phyloP scores from a whole-genome alignment of 495 filamentous ascomycete genomes.

The Penicillium nucicola region DNA sequence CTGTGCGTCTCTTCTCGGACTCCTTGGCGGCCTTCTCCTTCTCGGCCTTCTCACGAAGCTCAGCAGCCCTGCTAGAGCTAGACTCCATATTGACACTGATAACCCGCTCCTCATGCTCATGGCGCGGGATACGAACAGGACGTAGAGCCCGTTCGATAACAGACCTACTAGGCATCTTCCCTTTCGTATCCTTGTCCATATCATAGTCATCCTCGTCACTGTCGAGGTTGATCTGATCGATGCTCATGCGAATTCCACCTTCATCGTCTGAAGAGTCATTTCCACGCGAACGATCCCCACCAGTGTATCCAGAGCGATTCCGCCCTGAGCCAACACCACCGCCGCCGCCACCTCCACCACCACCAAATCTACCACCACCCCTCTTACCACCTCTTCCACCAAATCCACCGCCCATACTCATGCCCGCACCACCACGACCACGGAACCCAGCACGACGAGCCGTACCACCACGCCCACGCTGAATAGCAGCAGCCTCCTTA shows the following conservation, averaged over 20 bases:
- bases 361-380: constrained; percentile 11
- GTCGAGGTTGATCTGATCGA: constrained; percentile 50
- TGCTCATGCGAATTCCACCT: constrained; percentile 37
- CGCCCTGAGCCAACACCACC: constrained; percentile 22
- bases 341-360: constrained; percentile 22
- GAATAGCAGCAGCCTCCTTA: constrained; percentile 41
- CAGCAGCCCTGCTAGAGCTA: constrained; percentile 42
- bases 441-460: constrained; percentile 27
- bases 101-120: constrained; percentile 49
- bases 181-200: constrained; percentile 20
- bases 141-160: constrained; percentile 29
- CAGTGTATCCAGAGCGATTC: constrained; percentile 28
- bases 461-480: constrained; percentile 30
- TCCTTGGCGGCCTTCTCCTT: constrained; percentile 28
- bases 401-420: constrained; percentile 29
- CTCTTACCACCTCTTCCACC: constrained; percentile 26
- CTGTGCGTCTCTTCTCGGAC: constrained; percentile 12
- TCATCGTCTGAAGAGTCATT: constrained; percentile 45
- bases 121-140: constrained; percentile 48
- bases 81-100: constrained; percentile 52
- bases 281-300: constrained; percentile 10
- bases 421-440: constrained; percentile 33
- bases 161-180: constrained; percentile 37
- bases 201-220: constrained; percentile 36
- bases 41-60: constrained; percentile 37